Base-by-base conservation (phyloP, 805 yeast species). In the Maudiozyma bulderi region DNA sequence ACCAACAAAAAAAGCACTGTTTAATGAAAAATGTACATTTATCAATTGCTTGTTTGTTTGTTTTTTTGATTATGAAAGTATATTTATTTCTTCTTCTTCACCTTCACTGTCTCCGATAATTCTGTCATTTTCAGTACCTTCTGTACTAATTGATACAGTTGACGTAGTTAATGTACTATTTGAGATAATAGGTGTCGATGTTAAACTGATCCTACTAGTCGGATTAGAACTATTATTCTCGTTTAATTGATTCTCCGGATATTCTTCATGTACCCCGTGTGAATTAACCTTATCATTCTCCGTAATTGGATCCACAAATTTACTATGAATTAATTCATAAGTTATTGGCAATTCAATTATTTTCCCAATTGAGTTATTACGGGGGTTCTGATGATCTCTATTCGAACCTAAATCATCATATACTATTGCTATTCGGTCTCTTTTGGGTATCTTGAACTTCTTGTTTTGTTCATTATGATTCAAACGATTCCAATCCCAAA, bases 401-500 rank as follows among this genome's bases (percentile, higher is more conserved):
- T 37, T 7, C 9, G 14, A 26, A 33, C 31, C 20, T 14, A 29
- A 14, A 15, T 39, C 42, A 28, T 20, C 45, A 40, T 14, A 45
- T 9, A 53, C 43, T 1, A 55, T 41, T 8, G 57, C 57, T 2
- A 55, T 29, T 30, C 58, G 29, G 15, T 44, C 34, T 33, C 41
- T 51, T 8, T 26, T 43, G 9, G 48, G 48, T 15, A 28, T 26
- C 3, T 49, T 44, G 11, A 31, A 30, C 33, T 35, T 29, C 29
- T 34, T 39, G n/a, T 34, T 40, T 8, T 28, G 15, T 9, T 31
- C 42, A 40, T 8, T 32, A 35, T 40, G 33, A 6, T 35, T 44
- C 9, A 48, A 15, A 35, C 14, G 38, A 35, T 15, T 35, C 67
- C 67, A 64, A 33, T 58, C 59, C 61, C 65, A 58, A 44, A 59